These are phyloP conservation scores for Xylaria sp. DNA, from an alignment of 2,329 filamentous ascomycete genomes.

Conservation along the genomic window DNA sequence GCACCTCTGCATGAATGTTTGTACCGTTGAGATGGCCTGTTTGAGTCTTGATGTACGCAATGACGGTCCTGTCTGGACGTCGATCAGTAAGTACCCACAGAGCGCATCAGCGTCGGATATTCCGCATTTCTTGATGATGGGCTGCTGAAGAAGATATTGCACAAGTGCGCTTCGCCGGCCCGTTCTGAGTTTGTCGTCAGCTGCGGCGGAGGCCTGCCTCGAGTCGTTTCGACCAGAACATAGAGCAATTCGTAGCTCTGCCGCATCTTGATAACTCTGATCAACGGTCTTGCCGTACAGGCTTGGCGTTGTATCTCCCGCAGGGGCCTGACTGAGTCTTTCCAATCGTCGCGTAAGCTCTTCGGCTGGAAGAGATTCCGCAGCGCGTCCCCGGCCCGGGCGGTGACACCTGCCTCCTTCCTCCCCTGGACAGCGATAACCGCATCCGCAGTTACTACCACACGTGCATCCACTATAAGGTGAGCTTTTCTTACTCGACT, in stretches of 20 bases:
- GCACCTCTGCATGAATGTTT: neutral
- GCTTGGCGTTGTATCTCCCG: neutral
- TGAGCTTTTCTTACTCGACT: neutral
- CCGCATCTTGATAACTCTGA: neutral
- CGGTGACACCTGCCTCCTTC: too few species aligned
- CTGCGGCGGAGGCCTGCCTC: neutral
- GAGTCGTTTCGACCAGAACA: neutral
- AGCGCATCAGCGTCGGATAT: neutral
- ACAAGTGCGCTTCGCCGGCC: neutral
- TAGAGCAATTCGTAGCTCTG: neutral
- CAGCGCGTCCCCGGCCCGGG: too few species aligned
- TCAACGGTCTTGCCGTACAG: neutral
- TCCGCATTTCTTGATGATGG: neutral
- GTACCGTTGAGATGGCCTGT: slow-evolving; percentile 7
- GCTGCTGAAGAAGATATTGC: neutral
- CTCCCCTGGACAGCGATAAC: neutral
- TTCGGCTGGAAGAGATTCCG: neutral
- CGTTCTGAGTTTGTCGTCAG: neutral
- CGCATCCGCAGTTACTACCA: neutral
- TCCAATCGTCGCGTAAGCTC: neutral
- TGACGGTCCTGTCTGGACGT: neutral
- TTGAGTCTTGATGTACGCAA: neutral
- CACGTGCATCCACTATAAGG: neutral
- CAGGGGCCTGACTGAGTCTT: neutral
- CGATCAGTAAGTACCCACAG: neutral